Evolutionary conservation across 805 yeast genomes (phyloP), one percentile per base, ranked within the genome.

Genomic region (Wickerhamiella australiensis): DNA sequence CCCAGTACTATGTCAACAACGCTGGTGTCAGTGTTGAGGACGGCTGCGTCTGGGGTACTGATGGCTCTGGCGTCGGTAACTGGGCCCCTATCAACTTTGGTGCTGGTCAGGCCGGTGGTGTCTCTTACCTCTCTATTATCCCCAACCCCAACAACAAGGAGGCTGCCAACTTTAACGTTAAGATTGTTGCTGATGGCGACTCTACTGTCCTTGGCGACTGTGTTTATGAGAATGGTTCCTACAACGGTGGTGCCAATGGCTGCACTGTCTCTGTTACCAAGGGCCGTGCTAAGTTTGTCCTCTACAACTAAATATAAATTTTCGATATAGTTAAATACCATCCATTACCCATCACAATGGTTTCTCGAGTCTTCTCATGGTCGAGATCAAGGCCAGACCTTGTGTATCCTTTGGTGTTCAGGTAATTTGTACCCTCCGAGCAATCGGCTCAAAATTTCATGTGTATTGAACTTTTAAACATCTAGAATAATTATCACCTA

Each of bases 71-170:
- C 61, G 68, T 84, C 57, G 98, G 98, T 72, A 90, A 90, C 84
- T 90, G 96, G 96, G 95, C 97, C 57, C 97, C 97, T 60, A 74
- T 90, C 58, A 85, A 82, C 70, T 74, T 92, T 61, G 98, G 98
- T 67, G 86, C 96, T 47, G 96, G 97, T 64, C 73, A 75, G 69
- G 72, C 84, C 53, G 67, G 65, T 58, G 84, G 85, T 54, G 71
- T 78, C 60, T 73, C 95, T 49, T 88, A 85, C 76, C 69, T 90
- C 60, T 85, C 96, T 6, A 72, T 90, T 68, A 85, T 87, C 69
- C 96, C 96, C 69, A 90, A 90, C 74, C 95, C 96, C 62, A 87
- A 88, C 79, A 85, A 85, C 75, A 57, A 64, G 20, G 65, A 74
- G 18, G 70, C 88, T 50, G 75, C 81, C 50, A 82, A 79, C 74